A percentile compares a stretch with the other conserved stretches of the same genome.
phyloP scores from a whole-genome alignment of 1,284 basidiomycete genomes.

The Dichomitus squalens region DNA sequence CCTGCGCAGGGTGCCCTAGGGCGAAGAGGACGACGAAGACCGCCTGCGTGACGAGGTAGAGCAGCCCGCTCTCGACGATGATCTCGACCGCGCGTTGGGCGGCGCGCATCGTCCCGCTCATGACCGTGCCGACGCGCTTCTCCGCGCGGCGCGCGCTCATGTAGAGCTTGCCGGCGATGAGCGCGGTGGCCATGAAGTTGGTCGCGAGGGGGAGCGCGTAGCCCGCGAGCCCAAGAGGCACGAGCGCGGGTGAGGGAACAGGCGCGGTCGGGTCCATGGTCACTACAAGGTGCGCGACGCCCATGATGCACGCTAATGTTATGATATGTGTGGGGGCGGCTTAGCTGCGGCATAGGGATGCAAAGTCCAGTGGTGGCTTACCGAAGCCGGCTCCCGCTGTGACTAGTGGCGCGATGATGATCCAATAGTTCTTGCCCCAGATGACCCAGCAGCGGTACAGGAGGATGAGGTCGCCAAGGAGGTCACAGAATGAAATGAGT shows the following conservation, averaged over 20 bases:
- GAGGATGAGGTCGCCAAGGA: slow-evolving; percentile 39
- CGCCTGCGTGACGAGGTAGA: slow-evolving; percentile 33
- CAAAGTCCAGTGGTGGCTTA: slow-evolving; percentile 20
- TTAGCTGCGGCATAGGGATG: neutral
- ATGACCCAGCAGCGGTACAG: slow-evolving; percentile 44
- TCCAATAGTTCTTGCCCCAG: slow-evolving; percentile 34
- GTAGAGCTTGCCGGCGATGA: slow-evolving; percentile 42
- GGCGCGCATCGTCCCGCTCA: neutral
- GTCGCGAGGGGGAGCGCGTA: slow-evolving; percentile 41
- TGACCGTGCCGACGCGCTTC: neutral
- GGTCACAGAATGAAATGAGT: slow-evolving; percentile 39
- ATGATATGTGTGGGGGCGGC: slow-evolving; percentile 4
- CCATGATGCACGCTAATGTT: slow-evolving; percentile 16
- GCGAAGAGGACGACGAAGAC: slow-evolving; percentile 42
- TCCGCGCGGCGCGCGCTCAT: slow-evolving; percentile 13
- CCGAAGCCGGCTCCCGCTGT: slow-evolving; percentile 35
- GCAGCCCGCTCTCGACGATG: slow-evolving; percentile 41
- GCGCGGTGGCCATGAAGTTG: slow-evolving; percentile 39
- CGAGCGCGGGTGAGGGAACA: slow-evolving; percentile 12
- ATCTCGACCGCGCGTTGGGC: slow-evolving; percentile 32
- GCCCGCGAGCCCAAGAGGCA: slow-evolving; percentile 29
- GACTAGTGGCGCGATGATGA: slow-evolving; percentile 36
- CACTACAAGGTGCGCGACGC: slow-evolving; percentile 17
- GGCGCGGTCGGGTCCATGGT: slow-evolving; percentile 16
- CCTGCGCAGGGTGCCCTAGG: slow-evolving; percentile 35